Evolutionary conservation across 805 yeast genomes (phyloP).

Genomic region (Tetrapisispora pingtungensis): DNA sequence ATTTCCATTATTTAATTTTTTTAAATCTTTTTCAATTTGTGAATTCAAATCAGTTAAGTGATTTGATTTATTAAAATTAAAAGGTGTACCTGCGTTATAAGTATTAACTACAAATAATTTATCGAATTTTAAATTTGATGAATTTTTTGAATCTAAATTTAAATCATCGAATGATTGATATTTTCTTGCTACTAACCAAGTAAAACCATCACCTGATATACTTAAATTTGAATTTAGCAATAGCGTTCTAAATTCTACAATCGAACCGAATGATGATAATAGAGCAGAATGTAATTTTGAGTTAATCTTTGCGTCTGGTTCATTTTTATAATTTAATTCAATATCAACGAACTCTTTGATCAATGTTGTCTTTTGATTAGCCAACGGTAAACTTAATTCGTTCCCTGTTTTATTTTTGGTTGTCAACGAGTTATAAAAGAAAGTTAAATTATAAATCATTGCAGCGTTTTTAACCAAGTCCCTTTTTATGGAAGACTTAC

Average conservation of each 20-base stretch:
- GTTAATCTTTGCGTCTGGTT: constrained; percentile 26
- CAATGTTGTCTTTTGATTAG: not conserved
- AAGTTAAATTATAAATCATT: constrained; percentile 30
- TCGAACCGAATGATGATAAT: constrained; percentile 57
- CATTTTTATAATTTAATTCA: constrained; percentile 18
- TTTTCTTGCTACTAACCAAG: constrained; percentile 70
- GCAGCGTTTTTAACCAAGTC: constrained; percentile 33
- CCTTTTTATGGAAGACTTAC: constrained; percentile 25
- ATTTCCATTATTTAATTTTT: too few species aligned
- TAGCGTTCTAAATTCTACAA: constrained; percentile 64
- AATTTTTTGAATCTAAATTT: not conserved
- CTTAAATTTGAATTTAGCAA: constrained; percentile 58
- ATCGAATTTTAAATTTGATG: constrained; percentile 27
- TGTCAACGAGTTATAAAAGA: constrained; percentile 30
- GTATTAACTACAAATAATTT: constrained; percentile 64
- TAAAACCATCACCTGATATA: constrained; percentile 81
- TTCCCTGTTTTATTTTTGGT: constrained; percentile 5
- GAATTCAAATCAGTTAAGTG: constrained; percentile 21
- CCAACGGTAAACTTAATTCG: constrained; percentile 13
- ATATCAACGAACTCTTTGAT: constrained; percentile 32
- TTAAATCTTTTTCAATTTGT: not conserved
- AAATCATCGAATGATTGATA: constrained; percentile 8
- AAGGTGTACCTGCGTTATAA: constrained; percentile 85
- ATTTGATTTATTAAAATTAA: constrained; percentile 45
- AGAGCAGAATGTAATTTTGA: constrained; percentile 39